These are phyloP conservation scores for Phytophthora pistaciae DNA, from an alignment of 352 stramenopile genomes.

Conservation along the genomic window DNA sequence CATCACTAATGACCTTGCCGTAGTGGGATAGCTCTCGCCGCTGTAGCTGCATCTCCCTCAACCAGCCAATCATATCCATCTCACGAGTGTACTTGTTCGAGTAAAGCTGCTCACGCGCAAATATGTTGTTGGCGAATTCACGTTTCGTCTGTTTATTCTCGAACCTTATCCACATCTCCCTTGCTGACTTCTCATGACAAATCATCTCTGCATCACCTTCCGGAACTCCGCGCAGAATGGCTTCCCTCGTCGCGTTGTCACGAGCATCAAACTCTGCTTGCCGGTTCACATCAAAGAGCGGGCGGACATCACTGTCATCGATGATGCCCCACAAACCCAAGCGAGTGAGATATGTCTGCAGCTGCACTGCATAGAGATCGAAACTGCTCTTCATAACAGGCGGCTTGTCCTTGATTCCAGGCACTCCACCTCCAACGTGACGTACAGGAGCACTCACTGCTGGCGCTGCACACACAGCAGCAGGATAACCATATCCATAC, in stretches of 20 bases:
- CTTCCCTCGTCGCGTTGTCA: too few species aligned
- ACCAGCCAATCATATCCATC: too few species aligned
- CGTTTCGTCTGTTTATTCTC: slow-evolving; percentile 21
- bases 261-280: too few species aligned
- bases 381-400: slow-evolving; percentile 11
- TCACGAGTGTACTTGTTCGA: too few species aligned
- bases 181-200: slow-evolving; percentile 12
- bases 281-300: too few species aligned
- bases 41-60: too few species aligned
- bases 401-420: slow-evolving; percentile 1
- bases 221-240: neutral
- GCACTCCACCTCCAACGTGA: neutral
- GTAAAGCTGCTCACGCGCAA: slow-evolving; percentile 2
- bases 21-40: too few species aligned
- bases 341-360: slow-evolving; percentile 1
- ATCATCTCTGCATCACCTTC: slow-evolving; percentile 18
- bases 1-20: too few species aligned
- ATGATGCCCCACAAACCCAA: neutral
- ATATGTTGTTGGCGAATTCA: slow-evolving; percentile 18
- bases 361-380: slow-evolving; percentile 12
- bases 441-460: neutral
- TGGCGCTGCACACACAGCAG: neutral
- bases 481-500: neutral
- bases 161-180: slow-evolving; percentile 5
- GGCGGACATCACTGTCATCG: too few species aligned